A percentile compares a stretch with the other conserved stretches of the same genome.
Conservation (phyloP, 805 yeast species). For the Ogataea pini region DNA sequence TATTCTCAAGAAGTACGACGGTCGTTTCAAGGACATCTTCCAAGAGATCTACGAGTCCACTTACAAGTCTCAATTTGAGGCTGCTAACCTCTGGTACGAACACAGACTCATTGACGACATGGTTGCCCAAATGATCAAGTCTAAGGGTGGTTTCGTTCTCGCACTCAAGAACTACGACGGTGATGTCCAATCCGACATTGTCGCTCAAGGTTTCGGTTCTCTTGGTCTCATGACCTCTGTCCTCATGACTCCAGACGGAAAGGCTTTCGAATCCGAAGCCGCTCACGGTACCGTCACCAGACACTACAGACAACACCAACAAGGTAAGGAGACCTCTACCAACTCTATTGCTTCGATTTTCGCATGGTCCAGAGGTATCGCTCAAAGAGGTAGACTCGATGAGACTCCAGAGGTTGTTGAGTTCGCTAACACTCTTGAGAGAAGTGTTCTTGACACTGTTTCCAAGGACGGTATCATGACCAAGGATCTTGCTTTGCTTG, state of each 20-base stretch:
- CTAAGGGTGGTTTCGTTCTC: constrained; percentile 78
- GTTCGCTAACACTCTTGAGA: constrained; percentile 66
- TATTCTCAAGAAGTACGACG: constrained; percentile 78
- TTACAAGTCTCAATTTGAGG: constrained; percentile 59
- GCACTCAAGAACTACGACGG: constrained; percentile 86
- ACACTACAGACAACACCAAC: constrained; percentile 80
- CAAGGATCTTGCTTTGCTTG: constrained; percentile 70
- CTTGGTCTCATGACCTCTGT: constrained; percentile 84
- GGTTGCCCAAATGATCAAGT: constrained; percentile 88
- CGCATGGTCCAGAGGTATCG: constrained; percentile 85
- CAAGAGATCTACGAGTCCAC: constrained; percentile 60
- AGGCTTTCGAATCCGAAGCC: constrained; percentile 83
- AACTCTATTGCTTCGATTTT: constrained; percentile 84
- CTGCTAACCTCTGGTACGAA: constrained; percentile 66
- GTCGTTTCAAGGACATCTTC: constrained; percentile 79
- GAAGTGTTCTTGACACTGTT: constrained; percentile 71
- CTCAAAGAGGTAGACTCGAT: constrained; percentile 79
- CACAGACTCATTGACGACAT: constrained; percentile 84
- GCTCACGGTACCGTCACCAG: constrained; percentile 89
- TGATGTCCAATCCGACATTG: constrained; percentile 83
- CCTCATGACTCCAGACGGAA: constrained; percentile 81
- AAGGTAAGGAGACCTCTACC: constrained; percentile 80
- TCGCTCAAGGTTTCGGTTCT: constrained; percentile 86
- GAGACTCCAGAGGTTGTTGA: constrained; percentile 66
- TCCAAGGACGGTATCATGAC: constrained; percentile 77